Conservation (phyloP, 345 rosid genomes). For the Dipteronia sinensis region DNA sequence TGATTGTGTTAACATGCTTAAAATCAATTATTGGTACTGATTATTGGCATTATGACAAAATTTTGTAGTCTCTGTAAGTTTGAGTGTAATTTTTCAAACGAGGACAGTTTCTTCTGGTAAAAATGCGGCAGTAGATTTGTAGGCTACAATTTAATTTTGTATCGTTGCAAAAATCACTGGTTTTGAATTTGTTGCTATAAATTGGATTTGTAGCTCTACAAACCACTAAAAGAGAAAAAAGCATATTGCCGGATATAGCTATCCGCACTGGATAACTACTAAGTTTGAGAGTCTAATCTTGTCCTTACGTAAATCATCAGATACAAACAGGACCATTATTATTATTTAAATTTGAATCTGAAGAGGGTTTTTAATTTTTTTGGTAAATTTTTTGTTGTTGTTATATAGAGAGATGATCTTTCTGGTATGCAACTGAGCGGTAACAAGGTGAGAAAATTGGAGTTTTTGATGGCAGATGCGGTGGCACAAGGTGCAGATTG, state of each 20-base stretch:
- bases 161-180: background rate
- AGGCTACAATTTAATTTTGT: background rate
- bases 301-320: background rate
- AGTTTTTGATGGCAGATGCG: constrained; percentile 86
- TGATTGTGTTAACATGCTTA: background rate
- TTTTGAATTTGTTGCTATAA: background rate
- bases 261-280: no score
- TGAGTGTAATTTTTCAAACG: background rate
- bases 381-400: background rate
- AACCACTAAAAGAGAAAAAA: background rate
- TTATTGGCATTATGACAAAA: background rate
- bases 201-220: background rate
- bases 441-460: constrained; percentile 85
- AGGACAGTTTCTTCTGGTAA: background rate
- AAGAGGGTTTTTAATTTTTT: background rate
- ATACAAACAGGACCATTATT: background rate
- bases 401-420: constrained; percentile 70
- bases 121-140: background rate
- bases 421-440: constrained; percentile 96
- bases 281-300: background rate
- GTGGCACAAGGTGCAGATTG: constrained; percentile 84
- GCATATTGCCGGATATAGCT: background rate
- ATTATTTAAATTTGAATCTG: background rate
- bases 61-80: no score
- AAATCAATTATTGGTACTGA: background rate